Conservation (phyloP, 176 grass and related monocot genomes). For the Musa acuminata region DNA sequence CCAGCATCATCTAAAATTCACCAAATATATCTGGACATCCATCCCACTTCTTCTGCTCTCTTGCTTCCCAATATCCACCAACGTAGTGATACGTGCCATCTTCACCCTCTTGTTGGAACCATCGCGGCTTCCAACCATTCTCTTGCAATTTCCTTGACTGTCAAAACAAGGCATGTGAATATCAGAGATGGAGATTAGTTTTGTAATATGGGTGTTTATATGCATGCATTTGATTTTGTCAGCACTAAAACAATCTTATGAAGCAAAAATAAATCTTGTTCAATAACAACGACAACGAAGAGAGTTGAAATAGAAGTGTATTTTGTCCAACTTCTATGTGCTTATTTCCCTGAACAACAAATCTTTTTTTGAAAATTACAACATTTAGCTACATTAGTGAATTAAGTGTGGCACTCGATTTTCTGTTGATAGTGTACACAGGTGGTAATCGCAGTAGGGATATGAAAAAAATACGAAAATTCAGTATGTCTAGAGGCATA, state of each 20-base stretch:
- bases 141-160: slow-evolving; percentile 65
- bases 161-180: not conserved
- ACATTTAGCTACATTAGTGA: not conserved
- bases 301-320: not conserved
- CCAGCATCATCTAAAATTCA: slow-evolving; percentile 5
- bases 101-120: slow-evolving; percentile 32
- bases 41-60: slow-evolving; percentile 40
- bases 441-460: not conserved
- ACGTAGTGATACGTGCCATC: slow-evolving; percentile 34
- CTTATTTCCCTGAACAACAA: not conserved
- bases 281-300: not conserved
- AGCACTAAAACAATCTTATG: not conserved
- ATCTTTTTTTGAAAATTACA: not conserved
- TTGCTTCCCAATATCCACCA: slow-evolving; percentile 79
- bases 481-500: slow-evolving; percentile 5
- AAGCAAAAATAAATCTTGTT: not conserved
- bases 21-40: slow-evolving; percentile 60
- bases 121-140: slow-evolving; percentile 55
- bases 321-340: not conserved
- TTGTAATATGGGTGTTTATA: no score
- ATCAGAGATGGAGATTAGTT: not conserved
- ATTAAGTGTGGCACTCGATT: not conserved
- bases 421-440: not conserved
- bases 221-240: not conserved
- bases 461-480: not conserved